Base-by-base conservation (phyloP, 2,329 filamentous ascomycete genomes). In the Elsinoe australis region DNA sequence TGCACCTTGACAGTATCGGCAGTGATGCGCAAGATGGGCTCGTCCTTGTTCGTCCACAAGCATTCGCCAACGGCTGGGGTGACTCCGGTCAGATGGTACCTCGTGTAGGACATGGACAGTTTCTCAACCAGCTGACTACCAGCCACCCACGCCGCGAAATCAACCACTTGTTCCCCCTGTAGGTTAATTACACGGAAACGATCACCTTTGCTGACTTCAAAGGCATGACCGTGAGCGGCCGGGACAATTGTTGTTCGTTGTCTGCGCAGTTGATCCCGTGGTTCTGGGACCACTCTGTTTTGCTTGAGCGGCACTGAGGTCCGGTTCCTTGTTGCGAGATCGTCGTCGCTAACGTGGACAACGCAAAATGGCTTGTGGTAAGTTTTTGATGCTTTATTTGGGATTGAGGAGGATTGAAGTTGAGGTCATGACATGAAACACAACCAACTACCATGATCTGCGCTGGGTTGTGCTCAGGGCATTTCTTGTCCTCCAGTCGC, bases 101-200 rank as follows among this genome's bases (percentile, higher is more conserved):
- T 60, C 5, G 65, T 67, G 56, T 68, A 66, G 49, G 62, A 60
- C 56, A 64, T 62, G 17, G 59, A 63, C 33, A 67, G 55, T 51
- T 67, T 65, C 51, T 67, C 64, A 24, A 52, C 49, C 31, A 59
- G 53, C 24, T 58, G 42, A 17, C 54, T 58, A 7, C 53, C 56
- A 17, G 58, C 50, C 4, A 61, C 59, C 62, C 63, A 67, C 12
- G 66, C 66, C 41, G 64, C 62, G 47, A 68, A 61, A 55, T 68
- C 65, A 49, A 68, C 62, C 12, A 67, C 59, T 56, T 68, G 65
- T 44, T 61, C 58, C 47, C 66, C 65, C 42, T 68, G 58, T 22
- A 67, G 54, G 51, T 68, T 65, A 29, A 66, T 59, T 44, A 67
- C 55, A 49, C 65, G 63, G 56, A 68, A 68, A 22, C 56, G 58